Base-by-base conservation (phyloP, 371 early-diverging fungal species). In the Dipsacomyces acuminosporus region DNA sequence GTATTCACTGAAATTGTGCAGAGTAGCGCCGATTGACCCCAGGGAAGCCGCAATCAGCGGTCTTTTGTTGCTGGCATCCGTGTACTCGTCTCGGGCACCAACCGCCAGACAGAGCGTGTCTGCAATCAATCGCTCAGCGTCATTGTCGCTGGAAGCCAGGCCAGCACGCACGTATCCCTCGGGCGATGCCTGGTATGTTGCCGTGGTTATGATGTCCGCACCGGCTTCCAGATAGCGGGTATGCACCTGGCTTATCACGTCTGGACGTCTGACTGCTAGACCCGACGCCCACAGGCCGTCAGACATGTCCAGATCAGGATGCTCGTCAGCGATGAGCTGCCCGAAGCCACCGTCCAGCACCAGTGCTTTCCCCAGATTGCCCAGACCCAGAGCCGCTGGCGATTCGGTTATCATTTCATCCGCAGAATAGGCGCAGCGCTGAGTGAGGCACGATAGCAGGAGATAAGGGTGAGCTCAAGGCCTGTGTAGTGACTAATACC, bases 1-100 rank as follows among this genome's bases (percentile, higher is more conserved):
- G 41, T 64, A 72, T 30, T 72, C 72, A 45, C 64, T 63, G 8
- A 54, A 56, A 41, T 72, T 45, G 4, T 48, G 45, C 33, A 72
- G 58, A 18, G 54, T 54, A n/a, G 71, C 72, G 20, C 64, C 72
- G 24, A 64, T 59, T 0, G 72, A 61, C 5, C 72, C 72, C 15
- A 69, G 43, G 19, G 63, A 59, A 11, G 41, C 56, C 3, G 69
- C 64, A 30, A 72, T 34, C 35, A 71, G 26, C 34, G 23, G 49
- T 13, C 25, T 19, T 11, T 17, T 30, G 41, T 33, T 38, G 33
- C 35, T 46, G 41, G 9, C 49, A 8, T 38, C 4, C 17, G 14
- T 2, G n/a, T 23, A 45, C 53, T 51, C 40, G 11, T 22, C 26
- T 3, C 55, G 57, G 22, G 61, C 66, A 7, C 61, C 51, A 6